Base-by-base conservation (phyloP, 1,139 yeast genomes). In the Geotrichum citri-aurantii region DNA sequence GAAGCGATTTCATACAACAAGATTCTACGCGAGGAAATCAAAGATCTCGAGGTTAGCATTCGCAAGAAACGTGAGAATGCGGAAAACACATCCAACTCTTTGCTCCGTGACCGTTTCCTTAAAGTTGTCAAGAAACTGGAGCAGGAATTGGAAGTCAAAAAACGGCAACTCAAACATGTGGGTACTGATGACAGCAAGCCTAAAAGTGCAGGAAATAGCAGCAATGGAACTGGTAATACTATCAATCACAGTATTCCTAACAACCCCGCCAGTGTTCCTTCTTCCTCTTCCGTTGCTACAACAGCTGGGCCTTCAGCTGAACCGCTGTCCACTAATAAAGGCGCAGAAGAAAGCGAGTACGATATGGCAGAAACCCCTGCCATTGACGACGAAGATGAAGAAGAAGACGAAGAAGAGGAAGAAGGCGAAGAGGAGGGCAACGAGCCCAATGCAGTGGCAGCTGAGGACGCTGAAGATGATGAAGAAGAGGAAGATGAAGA, bases 101-200 rank as follows among this genome's bases (percentile, higher is more conserved):
- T 93, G 76, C 80, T 93, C 83, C 85, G 86, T 70, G 88, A 87
- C 74, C 86, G 97, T 74, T 88, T 91, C 70, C 81, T 86, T 67
- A 95, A 88, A 65, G 90, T 89, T 58, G 87, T 90, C 61, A 81
- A 81, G 61, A 86, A 92, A 60, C 79, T 95, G 66, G 86, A 85
- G 71, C 85, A 86, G 55, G 97, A 95, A 64, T 79, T 92, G 62
- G 97, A 91, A 60, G 80, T 83, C 68, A 93, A 93, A 77, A 83
- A 82, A 74, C 79, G 87, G 61, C 93, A 88, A 68, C 78, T 92
- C 66, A 75, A 73, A 60, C 73, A 68, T 4, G 59, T 48, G 7
- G 56, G 65, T 2, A 63, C 64, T n/a, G 67, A 65, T 5, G 56
- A 62, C 14, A 70, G 64, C 1, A 71, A 65, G 8, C 63, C 62